Percentiles rank a stretch among this genome's conserved stretches.
Conservation (phyloP, 2,329 filamentous ascomycete species). For the Pseudodiploospora longispora region DNA sequence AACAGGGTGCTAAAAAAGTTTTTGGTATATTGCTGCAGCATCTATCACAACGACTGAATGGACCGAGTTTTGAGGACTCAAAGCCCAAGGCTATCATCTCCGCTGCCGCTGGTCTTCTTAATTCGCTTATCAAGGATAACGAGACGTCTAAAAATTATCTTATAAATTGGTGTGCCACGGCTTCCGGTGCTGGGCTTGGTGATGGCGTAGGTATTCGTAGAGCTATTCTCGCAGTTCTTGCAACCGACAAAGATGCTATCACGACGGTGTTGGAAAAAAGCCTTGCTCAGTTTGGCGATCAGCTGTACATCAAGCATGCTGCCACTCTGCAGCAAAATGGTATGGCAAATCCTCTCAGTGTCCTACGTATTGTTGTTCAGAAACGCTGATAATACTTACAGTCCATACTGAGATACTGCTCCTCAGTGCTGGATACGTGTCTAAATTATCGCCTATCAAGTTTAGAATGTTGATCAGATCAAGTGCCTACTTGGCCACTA, state of each 20-base stretch:
- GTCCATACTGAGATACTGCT: conserved; percentile 74
- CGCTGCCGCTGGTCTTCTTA: conserved; percentile 51
- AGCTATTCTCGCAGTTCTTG: conserved; percentile 52
- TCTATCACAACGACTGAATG: conserved; percentile 36
- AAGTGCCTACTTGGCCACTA: conserved; percentile 62
- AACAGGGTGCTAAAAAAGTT: conserved; percentile 18
- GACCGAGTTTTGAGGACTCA: conserved; percentile 22
- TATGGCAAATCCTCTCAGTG: conserved; percentile 25
- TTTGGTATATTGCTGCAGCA: conserved; percentile 25
- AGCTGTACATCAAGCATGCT: conserved; percentile 77
- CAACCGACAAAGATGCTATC: conserved; percentile 42
- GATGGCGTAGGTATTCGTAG: conserved; percentile 58
- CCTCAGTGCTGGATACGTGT: conserved; percentile 67
- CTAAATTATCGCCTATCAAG: conserved; percentile 56
- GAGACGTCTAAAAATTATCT: conserved; percentile 45
- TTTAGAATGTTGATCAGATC: conserved; percentile 64
- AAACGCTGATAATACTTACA: conserved; percentile 29
- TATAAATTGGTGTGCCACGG: conserved; percentile 55
- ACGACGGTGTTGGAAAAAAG: conserved; percentile 56
- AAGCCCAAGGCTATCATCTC: conserved; percentile 35
- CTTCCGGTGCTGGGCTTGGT: conserved; percentile 57
- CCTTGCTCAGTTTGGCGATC: conserved; percentile 71
- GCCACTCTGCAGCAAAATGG: conserved; percentile 85
- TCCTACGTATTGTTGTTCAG: background rate
- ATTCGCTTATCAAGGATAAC: conserved; percentile 38